phyloP scores from a whole-genome alignment of 352 stramenopile genomes.

The Phytophthora cactorum region DNA sequence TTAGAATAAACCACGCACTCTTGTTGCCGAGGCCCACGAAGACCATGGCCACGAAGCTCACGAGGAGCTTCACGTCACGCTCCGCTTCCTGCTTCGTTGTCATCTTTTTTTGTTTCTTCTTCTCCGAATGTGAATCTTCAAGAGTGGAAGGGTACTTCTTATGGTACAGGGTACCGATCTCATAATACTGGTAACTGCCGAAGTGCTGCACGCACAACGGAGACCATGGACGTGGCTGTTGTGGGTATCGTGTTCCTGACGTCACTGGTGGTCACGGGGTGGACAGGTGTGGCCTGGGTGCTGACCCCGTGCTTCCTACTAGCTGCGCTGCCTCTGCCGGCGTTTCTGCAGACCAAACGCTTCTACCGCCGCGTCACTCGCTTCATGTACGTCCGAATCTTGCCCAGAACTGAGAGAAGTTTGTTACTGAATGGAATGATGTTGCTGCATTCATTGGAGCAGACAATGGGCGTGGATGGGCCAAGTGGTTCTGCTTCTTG shows the following conservation, averaged over 20 bases:
- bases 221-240: conserved; percentile 48
- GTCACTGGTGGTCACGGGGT: conserved; percentile 61
- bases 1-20: conserved; percentile 45
- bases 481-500: conserved; percentile 66
- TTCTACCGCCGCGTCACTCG: conserved; percentile 62
- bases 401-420: background rate
- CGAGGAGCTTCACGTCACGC: conserved; percentile 72
- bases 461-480: conserved; percentile 87
- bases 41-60: conserved; percentile 84
- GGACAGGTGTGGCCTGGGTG: conserved; percentile 55
- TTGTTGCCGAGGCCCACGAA: conserved; percentile 89
- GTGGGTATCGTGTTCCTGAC: conserved; percentile 56
- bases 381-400: conserved; percentile 49
- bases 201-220: background rate
- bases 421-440: background rate
- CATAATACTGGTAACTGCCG: background rate
- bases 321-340: conserved; percentile 38
- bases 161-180: conserved; percentile 16
- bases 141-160: conserved; percentile 7
- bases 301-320: conserved; percentile 68
- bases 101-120: conserved; percentile 18
- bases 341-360: conserved; percentile 28
- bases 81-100: conserved; percentile 34
- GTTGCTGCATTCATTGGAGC: conserved; percentile 7
- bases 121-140: conserved; percentile 20